Evolutionary conservation across 2,329 filamentous ascomycete genomes (phyloP).

Genomic region (Aspergillus sp.): DNA sequence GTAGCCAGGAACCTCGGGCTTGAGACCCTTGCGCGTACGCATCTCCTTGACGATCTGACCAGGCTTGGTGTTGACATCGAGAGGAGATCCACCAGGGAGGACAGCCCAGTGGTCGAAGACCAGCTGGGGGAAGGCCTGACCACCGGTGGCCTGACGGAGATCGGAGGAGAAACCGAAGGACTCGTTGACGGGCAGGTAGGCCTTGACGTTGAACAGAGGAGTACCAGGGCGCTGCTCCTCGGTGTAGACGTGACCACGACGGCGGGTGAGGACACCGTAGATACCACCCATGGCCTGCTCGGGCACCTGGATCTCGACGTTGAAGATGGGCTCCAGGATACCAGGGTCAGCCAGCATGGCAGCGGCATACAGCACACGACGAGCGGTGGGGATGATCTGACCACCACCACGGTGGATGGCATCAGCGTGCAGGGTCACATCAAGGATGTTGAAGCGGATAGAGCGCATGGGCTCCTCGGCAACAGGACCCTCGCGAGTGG

Average conservation of each 20-base stretch:
- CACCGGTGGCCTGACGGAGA: conserved; percentile 87
- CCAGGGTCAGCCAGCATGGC: conserved; percentile 85
- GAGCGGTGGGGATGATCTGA: conserved; percentile 95
- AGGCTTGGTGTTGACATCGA: conserved; percentile 78
- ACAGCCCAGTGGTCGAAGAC: conserved; percentile 99
- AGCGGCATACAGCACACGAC: conserved; percentile 95
- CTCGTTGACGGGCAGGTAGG: conserved; percentile 93
- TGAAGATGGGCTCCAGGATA: conserved; percentile 95
- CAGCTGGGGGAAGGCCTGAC: conserved; percentile 98
- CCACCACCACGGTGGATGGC: conserved; percentile 99
- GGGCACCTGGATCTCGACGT: conserved; percentile 98
- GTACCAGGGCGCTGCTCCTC: conserved; percentile 98
- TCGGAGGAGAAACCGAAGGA: conserved; percentile 99
- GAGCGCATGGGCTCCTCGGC: conserved; percentile 98
- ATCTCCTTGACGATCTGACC: conserved; percentile 81
- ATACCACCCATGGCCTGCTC: conserved; percentile 99
- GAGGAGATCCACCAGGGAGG: conserved; percentile 86
- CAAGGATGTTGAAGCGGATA: conserved; percentile 97
- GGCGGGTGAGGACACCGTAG: conserved; percentile 96
- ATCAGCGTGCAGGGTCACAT: conserved; percentile 99
- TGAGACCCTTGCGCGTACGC: conserved; percentile 99
- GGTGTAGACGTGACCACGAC: conserved; percentile 97
- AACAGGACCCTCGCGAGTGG: conserved; percentile 92
- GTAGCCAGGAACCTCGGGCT: conserved; percentile 87
- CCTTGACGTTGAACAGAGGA: conserved; percentile 99